phyloP scores from a whole-genome alignment of 2,329 filamentous ascomycete species.

The Penicillium hordei region DNA sequence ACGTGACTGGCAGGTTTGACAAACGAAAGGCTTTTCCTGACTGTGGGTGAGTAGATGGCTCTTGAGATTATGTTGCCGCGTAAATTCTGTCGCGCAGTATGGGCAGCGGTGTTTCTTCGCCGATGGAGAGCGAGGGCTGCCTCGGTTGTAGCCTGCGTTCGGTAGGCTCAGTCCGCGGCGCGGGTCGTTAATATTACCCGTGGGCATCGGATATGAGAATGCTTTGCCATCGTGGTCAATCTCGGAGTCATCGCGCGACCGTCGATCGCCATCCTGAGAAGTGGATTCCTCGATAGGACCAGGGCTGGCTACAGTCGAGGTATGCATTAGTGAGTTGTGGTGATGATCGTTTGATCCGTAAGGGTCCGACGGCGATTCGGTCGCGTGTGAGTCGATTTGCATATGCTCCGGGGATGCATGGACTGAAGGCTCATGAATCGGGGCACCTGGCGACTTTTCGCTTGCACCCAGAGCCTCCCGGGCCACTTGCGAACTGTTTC shows the following conservation, averaged over 20 bases:
- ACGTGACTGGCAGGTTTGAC: conserved; percentile 86
- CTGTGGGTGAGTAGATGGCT: conserved; percentile 96
- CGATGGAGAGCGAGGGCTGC: conserved; percentile 66
- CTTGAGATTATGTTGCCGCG: conserved; percentile 94
- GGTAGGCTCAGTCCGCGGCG: conserved; percentile 61
- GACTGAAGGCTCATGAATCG: conserved; percentile 49
- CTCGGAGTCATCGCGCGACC: conserved; percentile 38
- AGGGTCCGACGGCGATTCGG: conserved; percentile 39
- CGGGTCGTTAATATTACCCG: conserved; percentile 50
- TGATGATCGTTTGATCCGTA: conserved; percentile 54
- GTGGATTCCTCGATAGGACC: conserved; percentile 47
- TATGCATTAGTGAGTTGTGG: conserved; percentile 53
- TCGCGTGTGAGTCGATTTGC: conserved; percentile 52
- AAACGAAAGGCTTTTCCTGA: conserved; percentile 96
- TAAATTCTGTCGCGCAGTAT: conserved; percentile 95
- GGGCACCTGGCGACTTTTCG: conserved; percentile 36
- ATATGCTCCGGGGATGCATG: conserved; percentile 49
- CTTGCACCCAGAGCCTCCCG: conserved; percentile 42
- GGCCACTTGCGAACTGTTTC: conserved; percentile 43
- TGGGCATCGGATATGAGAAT: conserved; percentile 65
- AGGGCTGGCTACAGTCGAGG: conserved; percentile 50
- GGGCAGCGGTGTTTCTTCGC: conserved; percentile 94
- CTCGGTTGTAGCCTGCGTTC: conserved; percentile 55
- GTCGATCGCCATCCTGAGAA: conserved; percentile 46
- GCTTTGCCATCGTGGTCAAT: conserved; percentile 51